These are phyloP conservation scores for Globisporangium takayamanum DNA, from an alignment of 352 stramenopile species.

Conservation along the genomic window DNA sequence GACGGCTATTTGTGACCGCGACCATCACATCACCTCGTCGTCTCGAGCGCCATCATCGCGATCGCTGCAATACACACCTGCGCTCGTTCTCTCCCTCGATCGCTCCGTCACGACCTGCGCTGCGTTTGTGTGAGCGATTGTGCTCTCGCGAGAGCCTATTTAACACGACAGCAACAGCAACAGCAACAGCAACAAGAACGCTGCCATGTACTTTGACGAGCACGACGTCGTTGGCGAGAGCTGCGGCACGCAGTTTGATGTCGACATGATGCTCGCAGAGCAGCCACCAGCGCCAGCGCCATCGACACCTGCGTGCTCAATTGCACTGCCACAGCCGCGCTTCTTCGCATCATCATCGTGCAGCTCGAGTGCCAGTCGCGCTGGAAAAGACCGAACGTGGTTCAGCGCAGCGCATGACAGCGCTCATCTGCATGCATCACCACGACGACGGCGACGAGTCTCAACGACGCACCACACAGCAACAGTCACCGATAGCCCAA, in stretches of 20 bases:
- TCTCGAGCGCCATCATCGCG: too few species aligned
- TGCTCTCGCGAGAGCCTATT: too few species aligned
- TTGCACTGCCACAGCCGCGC: conserved; percentile 1
- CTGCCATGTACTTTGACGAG: conserved; percentile 24
- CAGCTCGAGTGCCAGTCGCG: too few species aligned
- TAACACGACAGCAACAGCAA: too few species aligned
- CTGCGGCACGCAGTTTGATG: conserved; percentile 21
- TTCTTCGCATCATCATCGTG: not conserved
- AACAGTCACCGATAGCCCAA: conserved; percentile 4
- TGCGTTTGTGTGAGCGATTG: too few species aligned
- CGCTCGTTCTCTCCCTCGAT: too few species aligned
- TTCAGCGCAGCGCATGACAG: not conserved
- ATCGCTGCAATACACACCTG: too few species aligned
- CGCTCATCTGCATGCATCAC: not conserved
- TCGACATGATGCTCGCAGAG: conserved; percentile 6
- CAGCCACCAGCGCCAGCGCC: not conserved
- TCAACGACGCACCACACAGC: not conserved
- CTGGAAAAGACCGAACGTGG: too few species aligned
- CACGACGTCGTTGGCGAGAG: conserved; percentile 30
- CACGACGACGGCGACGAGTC: not conserved
- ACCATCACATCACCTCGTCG: too few species aligned
- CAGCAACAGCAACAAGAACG: not conserved
- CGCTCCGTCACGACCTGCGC: too few species aligned
- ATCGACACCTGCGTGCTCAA: not conserved
- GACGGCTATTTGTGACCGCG: too few species aligned